phyloP scores from a whole-genome alignment of 2,329 filamentous ascomycete genomes.

The Hypocrella siamensis region DNA sequence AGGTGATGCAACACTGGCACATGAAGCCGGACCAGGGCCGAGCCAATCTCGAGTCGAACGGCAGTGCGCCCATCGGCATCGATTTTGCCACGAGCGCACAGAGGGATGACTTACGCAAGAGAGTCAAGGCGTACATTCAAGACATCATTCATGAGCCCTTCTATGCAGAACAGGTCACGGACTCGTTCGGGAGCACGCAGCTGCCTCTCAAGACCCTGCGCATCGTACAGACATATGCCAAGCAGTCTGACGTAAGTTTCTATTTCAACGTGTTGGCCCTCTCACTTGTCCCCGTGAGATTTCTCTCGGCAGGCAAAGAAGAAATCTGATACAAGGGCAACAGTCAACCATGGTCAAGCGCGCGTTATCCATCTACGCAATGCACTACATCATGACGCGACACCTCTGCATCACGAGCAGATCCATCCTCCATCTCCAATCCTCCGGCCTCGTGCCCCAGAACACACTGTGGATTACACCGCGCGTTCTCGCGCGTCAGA shows the following conservation, averaged over 20 bases:
- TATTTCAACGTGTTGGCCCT: not conserved
- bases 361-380: constrained; percentile 37
- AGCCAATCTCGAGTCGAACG: constrained; percentile 23
- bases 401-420: constrained; percentile 34
- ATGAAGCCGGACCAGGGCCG: constrained; percentile 19
- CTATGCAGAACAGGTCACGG: constrained; percentile 35
- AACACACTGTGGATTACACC: constrained; percentile 31
- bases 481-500: constrained; percentile 37
- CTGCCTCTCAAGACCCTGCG: constrained; percentile 29
- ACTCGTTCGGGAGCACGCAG: constrained; percentile 25
- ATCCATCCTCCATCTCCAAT: constrained; percentile 24
- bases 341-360: constrained; percentile 34
- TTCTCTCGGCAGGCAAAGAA: too few species aligned
- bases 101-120: constrained; percentile 28
- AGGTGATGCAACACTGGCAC: constrained; percentile 36
- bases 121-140: constrained; percentile 32
- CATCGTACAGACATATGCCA: constrained; percentile 31
- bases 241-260: constrained; percentile 24
- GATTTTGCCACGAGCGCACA: constrained; percentile 25
- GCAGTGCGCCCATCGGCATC: constrained; percentile 34
- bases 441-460: constrained; percentile 26
- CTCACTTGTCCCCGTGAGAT: not conserved
- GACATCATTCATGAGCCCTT: constrained; percentile 28
- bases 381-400: constrained; percentile 40
- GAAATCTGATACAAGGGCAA: not conserved